phyloP scores from a whole-genome alignment of 1,284 basidiomycete genomes.

The Papiliotrema flavescens region DNA sequence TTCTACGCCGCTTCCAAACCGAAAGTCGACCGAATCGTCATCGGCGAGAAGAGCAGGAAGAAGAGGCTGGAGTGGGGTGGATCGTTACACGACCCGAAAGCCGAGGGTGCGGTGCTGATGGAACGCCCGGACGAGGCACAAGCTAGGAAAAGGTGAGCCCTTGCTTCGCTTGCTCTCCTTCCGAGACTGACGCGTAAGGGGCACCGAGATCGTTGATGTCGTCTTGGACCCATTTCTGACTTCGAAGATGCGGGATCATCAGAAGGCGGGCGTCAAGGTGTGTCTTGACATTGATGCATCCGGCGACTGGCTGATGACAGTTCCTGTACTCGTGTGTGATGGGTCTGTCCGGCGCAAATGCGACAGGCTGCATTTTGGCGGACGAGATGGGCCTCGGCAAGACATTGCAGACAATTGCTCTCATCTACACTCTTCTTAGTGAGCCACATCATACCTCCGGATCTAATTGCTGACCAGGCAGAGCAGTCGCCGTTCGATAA shows the following conservation, averaged over 20 bases:
- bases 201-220: conserved; percentile 64
- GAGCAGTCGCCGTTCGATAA: conserved; percentile 74
- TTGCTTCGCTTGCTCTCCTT: neutral
- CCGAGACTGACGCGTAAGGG: conserved; percentile 17
- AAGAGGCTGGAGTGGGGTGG: conserved; percentile 30
- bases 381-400: conserved; percentile 98
- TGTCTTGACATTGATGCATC: conserved; percentile 3
- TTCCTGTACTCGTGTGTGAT: conserved; percentile 97
- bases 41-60: conserved; percentile 38
- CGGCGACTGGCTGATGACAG: conserved; percentile 31
- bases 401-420: conserved; percentile 76
- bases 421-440: conserved; percentile 88
- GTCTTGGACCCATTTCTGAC: conserved; percentile 89
- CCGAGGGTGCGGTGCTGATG: conserved; percentile 80
- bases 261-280: conserved; percentile 69
- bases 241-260: conserved; percentile 78
- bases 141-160: conserved; percentile 66
- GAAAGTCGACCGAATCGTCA: conserved; percentile 27
- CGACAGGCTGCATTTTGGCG: conserved; percentile 86
- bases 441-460: conserved; percentile 25
- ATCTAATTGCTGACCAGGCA: conserved; percentile 8
- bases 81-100: conserved; percentile 59
- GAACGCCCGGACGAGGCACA: conserved; percentile 69
- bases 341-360: conserved; percentile 81
- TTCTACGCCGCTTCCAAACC: conserved; percentile 32